Evolutionary conservation across 495 filamentous ascomycete species (phyloP), one percentile per base, ranked within the genome.

Genomic region (Lasiosphaeria miniovina): DNA sequence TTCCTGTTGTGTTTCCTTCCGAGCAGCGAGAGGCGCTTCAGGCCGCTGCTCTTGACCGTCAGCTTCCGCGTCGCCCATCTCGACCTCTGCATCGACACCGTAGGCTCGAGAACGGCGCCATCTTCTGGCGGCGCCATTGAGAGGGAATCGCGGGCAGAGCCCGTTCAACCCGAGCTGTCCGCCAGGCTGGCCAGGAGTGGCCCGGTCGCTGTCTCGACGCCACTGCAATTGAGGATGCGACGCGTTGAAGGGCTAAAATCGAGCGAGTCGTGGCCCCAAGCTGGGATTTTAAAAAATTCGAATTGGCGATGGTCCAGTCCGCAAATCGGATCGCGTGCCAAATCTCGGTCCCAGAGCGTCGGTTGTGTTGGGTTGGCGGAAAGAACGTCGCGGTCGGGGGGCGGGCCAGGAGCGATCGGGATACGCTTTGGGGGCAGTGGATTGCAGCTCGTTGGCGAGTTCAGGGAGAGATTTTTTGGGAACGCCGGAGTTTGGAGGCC

Each of bases 11-110:
- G 86, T 69, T 89, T 81, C 60, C 90, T 88, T 62, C 88, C 83
- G 69, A 90, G 87, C 63, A 99, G 87, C 56, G 90, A 93, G 51
- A 88, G 80, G 58, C 94, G 88, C 78, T 97, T 98, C 68, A 82
- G 77, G 66, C 84, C 73, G 36, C 86, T 90, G 70, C 86, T 88
- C 73, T 84, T 78, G 59, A 89, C 87, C 54, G 82, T 86, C 62
- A 86, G 80, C 67, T 90, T 87, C 62, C 90, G 90, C 35, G 94
- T 98, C 56, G 94, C 94, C 94, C 94, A 99, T 86, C 95, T 80
- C 68, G 91, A 86, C 68, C 90, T 79, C 59, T 73, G 66, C 52
- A 77, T 79, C 59, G 72, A 62, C 57, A 74, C 89, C 87, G 73
- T 72, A 75, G 62, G 68, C 59, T 65, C 69, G 49, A 61, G 57